These are phyloP conservation scores for Candida maltosa DNA, from an alignment of 805 yeast species.

Conservation along the genomic window DNA sequence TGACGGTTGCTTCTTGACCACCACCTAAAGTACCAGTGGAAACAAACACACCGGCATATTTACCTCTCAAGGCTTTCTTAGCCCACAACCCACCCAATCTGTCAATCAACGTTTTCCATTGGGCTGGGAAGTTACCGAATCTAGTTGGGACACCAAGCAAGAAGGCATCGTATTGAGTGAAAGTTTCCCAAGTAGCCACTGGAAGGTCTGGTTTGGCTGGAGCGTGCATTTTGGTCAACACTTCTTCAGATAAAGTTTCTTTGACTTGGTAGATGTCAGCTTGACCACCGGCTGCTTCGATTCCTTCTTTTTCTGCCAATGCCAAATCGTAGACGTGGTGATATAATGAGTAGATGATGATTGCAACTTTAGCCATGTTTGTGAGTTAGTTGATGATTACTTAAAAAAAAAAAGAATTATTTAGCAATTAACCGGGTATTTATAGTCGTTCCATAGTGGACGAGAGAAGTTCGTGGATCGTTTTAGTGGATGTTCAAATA, in stretches of 20 bases:
- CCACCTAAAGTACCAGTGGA: constrained; percentile 78
- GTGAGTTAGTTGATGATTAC: too few species aligned
- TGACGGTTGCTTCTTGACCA: constrained; percentile 74
- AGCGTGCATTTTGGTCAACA: constrained; percentile 56
- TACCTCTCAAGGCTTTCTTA: constrained; percentile 64
- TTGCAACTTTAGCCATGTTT: constrained; percentile 40
- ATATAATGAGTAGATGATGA: constrained; percentile 64
- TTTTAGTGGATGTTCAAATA: too few species aligned
- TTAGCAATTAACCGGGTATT: too few species aligned
- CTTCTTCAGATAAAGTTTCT: constrained; percentile 66
- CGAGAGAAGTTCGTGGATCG: too few species aligned
- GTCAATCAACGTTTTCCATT: constrained; percentile 75
- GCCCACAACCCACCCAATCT: constrained; percentile 74
- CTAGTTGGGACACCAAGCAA: constrained; percentile 86
- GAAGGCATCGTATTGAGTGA: constrained; percentile 71
- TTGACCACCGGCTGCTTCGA: constrained; percentile 61
- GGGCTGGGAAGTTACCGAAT: constrained; percentile 78
- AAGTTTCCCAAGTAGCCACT: constrained; percentile 57
- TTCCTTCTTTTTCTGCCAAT: constrained; percentile 62
- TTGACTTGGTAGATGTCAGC: constrained; percentile 74
- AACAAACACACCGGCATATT: constrained; percentile 69
- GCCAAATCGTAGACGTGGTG: constrained; percentile 75
- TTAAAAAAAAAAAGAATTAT: too few species aligned
- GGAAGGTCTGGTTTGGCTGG: constrained; percentile 52
- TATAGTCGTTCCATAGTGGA: too few species aligned